Percentiles rank a stretch among this genome's conserved stretches.
Conservation (phyloP, 305 asterid species). For the Monarda citriodora region DNA sequence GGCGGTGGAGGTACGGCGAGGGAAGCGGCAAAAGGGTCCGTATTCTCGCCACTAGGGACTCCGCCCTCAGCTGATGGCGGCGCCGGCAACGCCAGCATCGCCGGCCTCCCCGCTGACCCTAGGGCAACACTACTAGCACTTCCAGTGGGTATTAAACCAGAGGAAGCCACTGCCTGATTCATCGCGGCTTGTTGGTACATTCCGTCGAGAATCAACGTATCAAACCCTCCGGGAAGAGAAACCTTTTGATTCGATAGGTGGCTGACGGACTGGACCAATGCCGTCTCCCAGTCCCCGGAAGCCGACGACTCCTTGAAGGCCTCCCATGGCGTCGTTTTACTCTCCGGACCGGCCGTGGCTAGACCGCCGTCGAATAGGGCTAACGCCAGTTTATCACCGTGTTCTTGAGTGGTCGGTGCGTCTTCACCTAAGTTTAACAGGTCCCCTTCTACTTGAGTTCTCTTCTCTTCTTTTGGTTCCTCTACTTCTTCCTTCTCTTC, state of each 20-base stretch:
- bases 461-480: slow-evolving; percentile 27
- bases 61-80: slow-evolving; percentile 52
- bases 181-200: slow-evolving; percentile 86
- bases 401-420: slow-evolving; percentile 59
- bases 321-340: slow-evolving; percentile 64
- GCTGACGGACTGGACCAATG: slow-evolving; percentile 73
- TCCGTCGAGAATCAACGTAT: slow-evolving; percentile 65
- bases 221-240: slow-evolving; percentile 68
- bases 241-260: slow-evolving; percentile 68
- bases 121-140: slow-evolving; percentile 88
- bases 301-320: slow-evolving; percentile 65
- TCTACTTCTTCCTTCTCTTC: slow-evolving; percentile 20
- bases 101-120: slow-evolving; percentile 87
- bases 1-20: slow-evolving; percentile 74
- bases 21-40: slow-evolving; percentile 87
- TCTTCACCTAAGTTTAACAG: slow-evolving; percentile 72
- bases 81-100: slow-evolving; percentile 86
- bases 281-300: slow-evolving; percentile 77
- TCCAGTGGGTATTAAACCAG: slow-evolving; percentile 71
- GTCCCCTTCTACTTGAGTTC: slow-evolving; percentile 55
- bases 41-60: slow-evolving; percentile 4
- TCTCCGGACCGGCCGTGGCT: slow-evolving; percentile 27
- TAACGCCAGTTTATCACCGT: slow-evolving; percentile 62
- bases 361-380: slow-evolving; percentile 71
- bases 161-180: slow-evolving; percentile 53